Conservation (phyloP, 1,139 yeast species). For the Nakaseomyces nivariensis region DNA sequence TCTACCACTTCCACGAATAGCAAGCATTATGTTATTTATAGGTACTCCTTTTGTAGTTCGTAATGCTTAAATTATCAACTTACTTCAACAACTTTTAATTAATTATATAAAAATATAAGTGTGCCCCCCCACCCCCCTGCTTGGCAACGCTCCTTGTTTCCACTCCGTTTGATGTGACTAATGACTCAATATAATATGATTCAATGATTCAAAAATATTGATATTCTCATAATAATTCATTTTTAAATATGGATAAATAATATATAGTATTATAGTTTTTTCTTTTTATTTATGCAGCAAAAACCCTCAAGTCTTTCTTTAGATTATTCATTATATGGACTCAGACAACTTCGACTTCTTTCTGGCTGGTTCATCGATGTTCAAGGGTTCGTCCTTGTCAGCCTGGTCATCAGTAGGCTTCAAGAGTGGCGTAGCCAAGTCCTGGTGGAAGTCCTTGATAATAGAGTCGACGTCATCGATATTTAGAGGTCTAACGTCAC, state of each 20-base stretch:
- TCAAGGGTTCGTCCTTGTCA: constrained; percentile 22
- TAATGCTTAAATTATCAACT: too few species aligned
- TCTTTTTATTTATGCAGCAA: neutral
- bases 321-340: neutral
- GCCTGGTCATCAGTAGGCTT: constrained; percentile 21
- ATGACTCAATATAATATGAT: neutral
- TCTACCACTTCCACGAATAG: neutral
- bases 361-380: constrained; percentile 4
- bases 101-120: neutral
- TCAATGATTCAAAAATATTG: too few species aligned
- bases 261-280: neutral
- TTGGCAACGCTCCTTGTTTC: neutral
- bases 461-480: constrained; percentile 97
- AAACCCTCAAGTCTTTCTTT: too few species aligned
- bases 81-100: too few species aligned
- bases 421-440: constrained; percentile 37
- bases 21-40: neutral
- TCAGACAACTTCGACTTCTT: constrained; percentile 3
- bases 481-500: constrained; percentile 88
- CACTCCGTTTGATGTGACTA: neutral
- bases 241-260: neutral
- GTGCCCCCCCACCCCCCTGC: neutral
- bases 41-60: too few species aligned
- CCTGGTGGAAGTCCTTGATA: constrained; percentile 86
- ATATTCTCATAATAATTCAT: too few species aligned